Evolutionary conservation across 768 basidiomycete genomes (phyloP), one percentile per base, ranked within the genome.

Genomic region (Tylopilus plumbeoviolaceoides): DNA sequence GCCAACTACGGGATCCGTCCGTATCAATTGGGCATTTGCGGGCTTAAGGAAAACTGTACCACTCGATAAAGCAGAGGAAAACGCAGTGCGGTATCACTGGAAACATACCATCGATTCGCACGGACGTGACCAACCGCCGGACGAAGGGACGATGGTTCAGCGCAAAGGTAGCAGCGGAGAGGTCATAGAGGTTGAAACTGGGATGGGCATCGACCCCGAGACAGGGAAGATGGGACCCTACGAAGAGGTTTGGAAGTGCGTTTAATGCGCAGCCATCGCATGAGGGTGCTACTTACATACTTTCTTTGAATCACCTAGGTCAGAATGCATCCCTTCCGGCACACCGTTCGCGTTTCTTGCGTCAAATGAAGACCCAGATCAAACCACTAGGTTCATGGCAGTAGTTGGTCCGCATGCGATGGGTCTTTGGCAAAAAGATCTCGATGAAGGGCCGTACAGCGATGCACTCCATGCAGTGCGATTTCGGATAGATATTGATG

Each of bases 191-290:
- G 51, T 66, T 10, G 58, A 67, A 39, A 56, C 40, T 15, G 14
- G 33, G 33, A 9, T 15, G 1, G 33, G 14, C 30, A 1, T 55
- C 4, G 51, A 53, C 38, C 65, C 56, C 0, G 31, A 55, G 31
- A 60, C 58, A 18, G 63, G 63, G 9, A 39, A 48, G 36, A 33
- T 53, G 17, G 53, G 47, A 10, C 30, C 45, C 17, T 66, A 59
- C 38, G 56, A 63, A 49, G 64, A 66, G 17, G 47, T 59, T 15
- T 61, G 59, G 57, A 53, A 44, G 64, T 66, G 47, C 42, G 57
- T 30, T 41, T 40, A 30, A 17, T 25, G 35, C 18, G 10, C 20
- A 3, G 27, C 45, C 8, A 7, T 23, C 23, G n/a, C 1, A 18
- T 20, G 21, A 10, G 7, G 14, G 25, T 14, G 21, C 10, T 45